Evolutionary conservation across 2,329 filamentous ascomycete genomes (phyloP).

Genomic region (Anthostomella pinea): DNA sequence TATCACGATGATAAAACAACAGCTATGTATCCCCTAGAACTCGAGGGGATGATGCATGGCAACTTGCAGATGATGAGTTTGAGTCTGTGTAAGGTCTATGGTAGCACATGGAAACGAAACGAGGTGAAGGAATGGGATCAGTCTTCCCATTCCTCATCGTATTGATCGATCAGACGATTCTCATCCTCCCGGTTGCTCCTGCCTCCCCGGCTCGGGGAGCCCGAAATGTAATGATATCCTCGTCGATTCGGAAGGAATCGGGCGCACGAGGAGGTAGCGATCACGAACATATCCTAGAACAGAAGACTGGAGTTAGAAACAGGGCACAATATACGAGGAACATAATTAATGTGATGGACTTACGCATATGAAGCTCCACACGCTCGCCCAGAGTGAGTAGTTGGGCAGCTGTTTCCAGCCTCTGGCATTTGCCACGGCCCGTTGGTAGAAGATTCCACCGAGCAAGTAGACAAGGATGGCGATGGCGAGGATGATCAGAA

Average conservation of each 20-base stretch:
- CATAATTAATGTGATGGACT: constrained; percentile 35
- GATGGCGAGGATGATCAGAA: constrained; percentile 76
- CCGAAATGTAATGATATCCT: constrained; percentile 65
- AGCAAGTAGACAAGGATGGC: constrained; percentile 85
- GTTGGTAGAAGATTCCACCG: constrained; percentile 92
- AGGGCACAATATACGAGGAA: no score
- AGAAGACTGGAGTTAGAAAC: constrained; percentile 14
- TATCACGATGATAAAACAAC: no score
- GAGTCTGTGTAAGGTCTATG: constrained; percentile 10
- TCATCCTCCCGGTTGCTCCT: constrained; percentile 69
- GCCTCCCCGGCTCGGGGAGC: constrained; percentile 45
- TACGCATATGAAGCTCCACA: constrained; percentile 82
- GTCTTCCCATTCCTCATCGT: constrained; percentile 97
- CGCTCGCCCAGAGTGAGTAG: constrained; percentile 86
- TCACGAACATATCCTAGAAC: constrained; percentile 61
- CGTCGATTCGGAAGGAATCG: constrained; percentile 61
- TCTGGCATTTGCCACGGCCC: constrained; percentile 88
- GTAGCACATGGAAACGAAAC: constrained; percentile 13
- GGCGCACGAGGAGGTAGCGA: constrained; percentile 66
- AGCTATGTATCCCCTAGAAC: not conserved
- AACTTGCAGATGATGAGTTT: not conserved
- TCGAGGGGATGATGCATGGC: not conserved
- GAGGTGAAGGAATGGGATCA: constrained; percentile 30
- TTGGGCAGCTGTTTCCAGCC: constrained; percentile 96
- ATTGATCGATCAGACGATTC: constrained; percentile 89